Evolutionary conservation across 345 rosid genomes (phyloP).

Genomic region (Salix brachista): DNA sequence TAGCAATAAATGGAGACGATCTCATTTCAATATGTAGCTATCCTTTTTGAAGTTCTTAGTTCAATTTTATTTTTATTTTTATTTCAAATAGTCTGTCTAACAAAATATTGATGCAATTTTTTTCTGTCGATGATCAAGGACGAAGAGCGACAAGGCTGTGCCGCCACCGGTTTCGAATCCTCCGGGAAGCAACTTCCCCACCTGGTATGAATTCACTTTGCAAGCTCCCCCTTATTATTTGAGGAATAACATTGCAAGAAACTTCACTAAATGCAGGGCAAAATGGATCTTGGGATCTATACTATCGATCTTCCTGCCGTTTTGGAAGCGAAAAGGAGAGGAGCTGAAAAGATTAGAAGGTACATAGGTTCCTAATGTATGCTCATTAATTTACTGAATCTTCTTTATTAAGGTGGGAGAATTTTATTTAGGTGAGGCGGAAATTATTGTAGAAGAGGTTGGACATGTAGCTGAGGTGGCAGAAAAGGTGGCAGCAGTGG

Average conservation of each 20-base stretch:
- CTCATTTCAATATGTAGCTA: not conserved
- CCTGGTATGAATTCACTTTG: too few relatives aligned
- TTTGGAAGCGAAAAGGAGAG: constrained; percentile 47
- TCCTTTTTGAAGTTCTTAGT: not conserved
- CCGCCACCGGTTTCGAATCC: too few relatives aligned
- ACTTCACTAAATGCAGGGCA: too few relatives aligned
- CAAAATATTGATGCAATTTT: not conserved
- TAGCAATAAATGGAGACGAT: constrained; percentile 3
- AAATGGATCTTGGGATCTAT: constrained; percentile 42
- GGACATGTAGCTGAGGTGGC: constrained; percentile 46
- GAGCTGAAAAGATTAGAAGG: constrained; percentile 51
- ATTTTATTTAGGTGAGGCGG: constrained; percentile 20
- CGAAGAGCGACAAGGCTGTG: too few relatives aligned
- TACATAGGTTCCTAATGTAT: constrained; percentile 1
- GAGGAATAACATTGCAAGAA: too few relatives aligned
- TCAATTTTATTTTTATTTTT: too few relatives aligned
- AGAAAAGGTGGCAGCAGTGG: constrained; percentile 29
- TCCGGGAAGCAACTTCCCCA: too few relatives aligned
- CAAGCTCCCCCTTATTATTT: too few relatives aligned
- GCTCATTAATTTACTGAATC: not conserved
- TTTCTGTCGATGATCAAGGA: too few relatives aligned
- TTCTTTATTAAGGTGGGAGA: not conserved
- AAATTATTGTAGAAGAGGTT: constrained; percentile 42
- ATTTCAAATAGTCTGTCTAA: too few relatives aligned
- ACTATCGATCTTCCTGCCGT: constrained; percentile 43